Evolutionary conservation across 1,139 yeast genomes (phyloP), one percentile per base, ranked within the genome.

Genomic region (Entelexis sorbosivorans): DNA sequence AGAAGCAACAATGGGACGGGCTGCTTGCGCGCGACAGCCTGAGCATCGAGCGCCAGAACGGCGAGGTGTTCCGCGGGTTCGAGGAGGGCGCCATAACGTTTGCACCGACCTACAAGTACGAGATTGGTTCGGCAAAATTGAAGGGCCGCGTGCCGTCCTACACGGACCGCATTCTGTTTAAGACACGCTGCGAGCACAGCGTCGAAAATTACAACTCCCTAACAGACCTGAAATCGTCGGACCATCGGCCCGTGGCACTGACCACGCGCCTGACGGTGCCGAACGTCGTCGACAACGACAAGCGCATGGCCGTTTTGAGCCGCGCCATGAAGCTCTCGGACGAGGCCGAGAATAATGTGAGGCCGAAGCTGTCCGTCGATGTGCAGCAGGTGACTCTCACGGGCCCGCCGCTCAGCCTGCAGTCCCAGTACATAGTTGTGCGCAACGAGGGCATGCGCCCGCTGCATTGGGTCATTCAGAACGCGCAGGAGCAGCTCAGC

Each of bases 21-120:
- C 64, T 85, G 48, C 64, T 80, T 47, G 73, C 72, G 45, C 72
- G 69, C 52, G 95, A 85, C 61, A 82, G 82, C 51, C 71, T 86
- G 50, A 68, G 66, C 24, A 62, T 64, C 26, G 82, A 82, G 60
- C 75, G 72, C 67, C 71, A 73, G 1, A 72, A 68, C 32, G 78
- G 78, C 0, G 74, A 73, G 46, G 70, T 82, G 11, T 73, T 85
- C 48, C 70, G 74, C 14, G 81, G 78, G n/a, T 84, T 77, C 63
- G 70, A 71, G 47, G 95, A 86, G 62, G 76, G 76, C 53, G 71
- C 71, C 22, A 77, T 86, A 45, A 62, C 64, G n/a, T 85, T 86
- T 62, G 71, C 79, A 2, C 95, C 95, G 0, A 83, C 94, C 2
- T 86, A 81, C 66, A 85, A 83, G 63, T 77, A 68, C 60, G 72